Conservation (phyloP, 345 rosid genomes). For the Dipteronia sinensis region DNA sequence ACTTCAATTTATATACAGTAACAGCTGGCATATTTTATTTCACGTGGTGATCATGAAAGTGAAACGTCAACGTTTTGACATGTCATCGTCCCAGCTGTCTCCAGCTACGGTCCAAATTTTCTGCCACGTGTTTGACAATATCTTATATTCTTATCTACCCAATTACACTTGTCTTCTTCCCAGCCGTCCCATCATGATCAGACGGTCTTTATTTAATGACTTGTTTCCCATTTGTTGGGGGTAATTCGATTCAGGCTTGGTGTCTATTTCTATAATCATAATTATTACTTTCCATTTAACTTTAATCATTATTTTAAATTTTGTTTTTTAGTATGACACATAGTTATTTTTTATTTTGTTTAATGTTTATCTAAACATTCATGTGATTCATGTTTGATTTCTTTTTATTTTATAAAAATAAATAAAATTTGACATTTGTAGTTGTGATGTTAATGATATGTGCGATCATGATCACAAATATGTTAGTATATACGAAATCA, state of each 20-base stretch:
- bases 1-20: background rate
- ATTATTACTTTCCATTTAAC: background rate
- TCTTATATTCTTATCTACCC: background rate
- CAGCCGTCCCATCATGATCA: background rate
- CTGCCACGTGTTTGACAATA: slow-evolving; percentile 7
- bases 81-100: slow-evolving; percentile 6
- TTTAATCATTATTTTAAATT: background rate
- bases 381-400: background rate
- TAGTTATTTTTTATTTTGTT: background rate
- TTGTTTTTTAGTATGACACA: background rate
- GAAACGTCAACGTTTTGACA: slow-evolving; percentile 28
- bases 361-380: background rate
- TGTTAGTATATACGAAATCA: background rate
- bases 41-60: slow-evolving; percentile 26
- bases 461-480: background rate
- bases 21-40: slow-evolving; percentile 17
- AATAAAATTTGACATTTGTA: too few species aligned
- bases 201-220: background rate
- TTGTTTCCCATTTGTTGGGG: background rate
- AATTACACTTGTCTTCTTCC: background rate
- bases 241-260: background rate
- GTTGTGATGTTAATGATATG: background rate
- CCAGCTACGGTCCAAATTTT: background rate
- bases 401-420: background rate
- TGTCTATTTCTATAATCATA: background rate